phyloP scores from a whole-genome alignment of 306 rosid genomes.

The Cucumis cinereus region DNA sequence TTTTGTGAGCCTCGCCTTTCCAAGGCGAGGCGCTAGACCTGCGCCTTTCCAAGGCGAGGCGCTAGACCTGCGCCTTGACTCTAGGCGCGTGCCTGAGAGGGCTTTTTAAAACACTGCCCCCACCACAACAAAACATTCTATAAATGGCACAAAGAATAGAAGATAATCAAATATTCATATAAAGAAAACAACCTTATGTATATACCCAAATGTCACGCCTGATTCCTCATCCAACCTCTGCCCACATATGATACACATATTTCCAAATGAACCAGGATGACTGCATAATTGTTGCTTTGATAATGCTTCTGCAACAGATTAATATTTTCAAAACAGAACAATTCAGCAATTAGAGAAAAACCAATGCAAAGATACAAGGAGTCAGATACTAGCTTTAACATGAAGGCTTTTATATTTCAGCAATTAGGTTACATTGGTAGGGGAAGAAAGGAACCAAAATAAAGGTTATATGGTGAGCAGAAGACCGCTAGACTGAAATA shows the following conservation, averaged over 20 bases:
- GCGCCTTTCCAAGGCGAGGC: too few relatives aligned
- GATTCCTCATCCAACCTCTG: slow-evolving; percentile 50
- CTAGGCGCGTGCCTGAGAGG: too few relatives aligned
- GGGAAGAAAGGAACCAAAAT: background rate
- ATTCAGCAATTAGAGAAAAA: background rate
- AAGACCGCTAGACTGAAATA: background rate
- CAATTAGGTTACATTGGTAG: background rate
- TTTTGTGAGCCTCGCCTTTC: too few relatives aligned
- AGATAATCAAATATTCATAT: background rate
- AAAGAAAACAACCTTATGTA: slow-evolving; percentile 47
- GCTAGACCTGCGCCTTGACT: too few relatives aligned
- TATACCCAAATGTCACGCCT: slow-evolving; percentile 73
- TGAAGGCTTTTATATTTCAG: background rate
- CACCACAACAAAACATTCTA: background rate
- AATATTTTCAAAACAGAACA: background rate
- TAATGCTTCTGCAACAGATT: slow-evolving; percentile 31
- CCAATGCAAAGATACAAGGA: background rate
- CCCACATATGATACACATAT: slow-evolving; percentile 67
- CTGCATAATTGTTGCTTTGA: slow-evolving; percentile 28
- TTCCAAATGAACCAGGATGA: slow-evolving; percentile 76
- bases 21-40: too few relatives aligned
- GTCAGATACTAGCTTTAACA: background rate
- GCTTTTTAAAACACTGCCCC: too few relatives aligned
- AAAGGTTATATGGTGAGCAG: background rate
- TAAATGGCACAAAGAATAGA: background rate